Conservation (phyloP, 805 yeast species). For the Kodamaea kakaduensis region DNA sequence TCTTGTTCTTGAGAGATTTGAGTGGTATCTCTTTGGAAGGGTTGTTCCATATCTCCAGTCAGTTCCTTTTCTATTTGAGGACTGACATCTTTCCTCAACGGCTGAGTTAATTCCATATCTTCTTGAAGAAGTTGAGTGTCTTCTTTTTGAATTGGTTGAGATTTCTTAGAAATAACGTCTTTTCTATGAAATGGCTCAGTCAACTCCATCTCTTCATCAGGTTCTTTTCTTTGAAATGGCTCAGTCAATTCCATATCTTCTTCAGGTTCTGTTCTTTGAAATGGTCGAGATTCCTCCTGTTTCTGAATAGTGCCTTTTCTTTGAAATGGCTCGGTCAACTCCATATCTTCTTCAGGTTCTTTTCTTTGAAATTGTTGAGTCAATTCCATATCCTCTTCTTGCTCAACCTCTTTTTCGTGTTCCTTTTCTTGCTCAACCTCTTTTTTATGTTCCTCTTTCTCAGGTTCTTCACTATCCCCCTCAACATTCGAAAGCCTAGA, state of each 20-base stretch:
- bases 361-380: too few species aligned
- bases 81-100: neutral
- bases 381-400: neutral
- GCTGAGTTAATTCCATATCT: slow-evolving; percentile 7
- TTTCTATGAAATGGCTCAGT: slow-evolving; percentile 16
- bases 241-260: slow-evolving; percentile 1
- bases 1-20: slow-evolving; percentile 2
- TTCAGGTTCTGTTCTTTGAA: neutral
- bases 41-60: neutral
- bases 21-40: neutral
- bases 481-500: too few species aligned
- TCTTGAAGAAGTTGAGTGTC: slow-evolving; percentile 4
- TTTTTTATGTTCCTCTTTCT: neutral
- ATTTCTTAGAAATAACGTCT: neutral
- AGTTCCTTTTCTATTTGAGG: neutral
- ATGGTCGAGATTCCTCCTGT: neutral
- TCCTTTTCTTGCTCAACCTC: neutral
- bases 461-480: too few species aligned
- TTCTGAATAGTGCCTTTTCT: slow-evolving; percentile 3
- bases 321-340: slow-evolving; percentile 18
- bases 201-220: slow-evolving; percentile 20
- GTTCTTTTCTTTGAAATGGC: neutral
- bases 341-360: slow-evolving; percentile 19
- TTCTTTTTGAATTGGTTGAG: neutral
- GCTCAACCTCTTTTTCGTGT: too few species aligned